Percentiles rank a stretch among this genome's conserved stretches.
Evolutionary conservation across 2,329 filamentous ascomycete species (phyloP).

Genomic region (Microdochium bolleyi): DNA sequence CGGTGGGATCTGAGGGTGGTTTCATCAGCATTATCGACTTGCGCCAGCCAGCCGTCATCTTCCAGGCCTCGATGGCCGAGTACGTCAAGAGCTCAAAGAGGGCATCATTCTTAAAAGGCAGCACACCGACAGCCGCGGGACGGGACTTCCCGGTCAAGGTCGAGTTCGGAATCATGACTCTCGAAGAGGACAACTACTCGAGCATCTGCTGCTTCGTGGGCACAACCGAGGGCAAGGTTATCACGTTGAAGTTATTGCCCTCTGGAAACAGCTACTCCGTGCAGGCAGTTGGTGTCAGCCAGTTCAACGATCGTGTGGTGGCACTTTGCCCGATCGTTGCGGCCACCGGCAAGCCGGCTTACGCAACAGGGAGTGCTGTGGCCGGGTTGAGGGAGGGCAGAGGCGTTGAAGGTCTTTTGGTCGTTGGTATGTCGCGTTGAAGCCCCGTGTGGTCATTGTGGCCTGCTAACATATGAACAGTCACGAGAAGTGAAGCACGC

Average conservation of each 20-base stretch:
- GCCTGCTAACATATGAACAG: slow-evolving; percentile 25
- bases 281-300: slow-evolving; percentile 59
- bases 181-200: slow-evolving; percentile 92
- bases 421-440: slow-evolving; percentile 51
- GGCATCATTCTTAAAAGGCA: slow-evolving; percentile 58
- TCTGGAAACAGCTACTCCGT: slow-evolving; percentile 64
- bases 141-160: slow-evolving; percentile 74
- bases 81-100: slow-evolving; percentile 72
- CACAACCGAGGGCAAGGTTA: slow-evolving; percentile 74
- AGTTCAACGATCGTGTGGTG: slow-evolving; percentile 63
- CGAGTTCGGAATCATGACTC: slow-evolving; percentile 87
- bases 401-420: slow-evolving; percentile 71
- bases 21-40: slow-evolving; percentile 78
- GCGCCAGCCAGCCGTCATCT: slow-evolving; percentile 78
- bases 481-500: slow-evolving; percentile 64
- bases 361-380: slow-evolving; percentile 67
- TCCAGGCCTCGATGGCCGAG: slow-evolving; percentile 63
- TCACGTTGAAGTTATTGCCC: slow-evolving; percentile 86
- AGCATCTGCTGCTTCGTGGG: slow-evolving; percentile 90
- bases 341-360: slow-evolving; percentile 67
- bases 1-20: slow-evolving; percentile 76
- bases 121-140: slow-evolving; percentile 34
- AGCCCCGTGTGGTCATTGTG: not conserved
- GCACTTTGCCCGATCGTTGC: slow-evolving; percentile 72
- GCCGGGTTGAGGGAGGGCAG: slow-evolving; percentile 67